Evolutionary conservation across 2,329 filamentous ascomycete species (phyloP), one percentile per base, ranked within the genome.

Genomic region (Ophiognomonia clavigignenti-juglandacearum): DNA sequence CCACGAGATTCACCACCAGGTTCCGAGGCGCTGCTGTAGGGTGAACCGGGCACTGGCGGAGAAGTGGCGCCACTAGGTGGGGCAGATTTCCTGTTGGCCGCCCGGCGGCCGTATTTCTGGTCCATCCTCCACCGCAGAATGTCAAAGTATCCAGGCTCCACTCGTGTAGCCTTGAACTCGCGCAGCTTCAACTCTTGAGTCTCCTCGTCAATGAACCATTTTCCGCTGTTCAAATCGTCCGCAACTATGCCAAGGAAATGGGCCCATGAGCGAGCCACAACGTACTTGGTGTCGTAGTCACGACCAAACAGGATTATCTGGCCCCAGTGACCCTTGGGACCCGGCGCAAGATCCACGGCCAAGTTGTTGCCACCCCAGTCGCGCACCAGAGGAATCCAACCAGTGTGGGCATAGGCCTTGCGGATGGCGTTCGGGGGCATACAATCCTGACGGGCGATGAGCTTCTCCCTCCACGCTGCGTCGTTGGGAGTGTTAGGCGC

Each of bases 281-380:
- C 93, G 62, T 96, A 98, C 71, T 98, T 98, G 68, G 88, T 96
- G 64, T 98, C 93, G 68, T 96, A 98, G 70, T 98, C 93, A 51
- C 93, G 88, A 42, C 93, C 93, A 64, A 95, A 96, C 52, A 98
- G 78, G 59, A 98, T 96, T 55, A 98, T 82, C 65, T 98, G 93
- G 45, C 93, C 93, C 92, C 93, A 98, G 64, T 84, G 86, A 32
- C 93, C 93, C 39, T 80, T 79, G 9, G 92, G 88, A 3, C 93
- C 93, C 19, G 93, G 93, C 6, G 91, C 88, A 49, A 98, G 74
- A 66, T 98, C 93, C 39, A 96, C 81, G 16, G 91, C 92, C 60
- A 98, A 76, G 72, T 96, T 95, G 78, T 98, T 98, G 67, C 93
- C 93, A 64, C 93, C 93, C 93, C 93, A 98, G 66, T 98, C 93